Evolutionary conservation across 176 grass and related monocot genomes (phyloP).

Genomic region (Saccharum officinarum): DNA sequence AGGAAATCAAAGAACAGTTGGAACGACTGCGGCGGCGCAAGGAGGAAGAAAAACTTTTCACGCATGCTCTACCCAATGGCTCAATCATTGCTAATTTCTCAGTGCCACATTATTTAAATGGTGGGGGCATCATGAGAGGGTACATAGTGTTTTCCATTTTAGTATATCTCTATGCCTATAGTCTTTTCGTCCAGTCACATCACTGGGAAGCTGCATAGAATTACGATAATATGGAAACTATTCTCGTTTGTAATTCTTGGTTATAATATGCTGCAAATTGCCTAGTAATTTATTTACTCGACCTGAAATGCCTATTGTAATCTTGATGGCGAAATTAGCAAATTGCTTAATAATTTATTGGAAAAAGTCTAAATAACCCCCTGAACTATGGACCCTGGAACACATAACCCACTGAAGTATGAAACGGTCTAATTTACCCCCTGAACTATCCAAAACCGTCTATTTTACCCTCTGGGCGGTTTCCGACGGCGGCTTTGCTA

Average conservation of each 20-base stretch:
- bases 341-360: constrained; percentile 16
- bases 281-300: neutral
- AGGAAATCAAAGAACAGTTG: constrained; percentile 90
- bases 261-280: neutral
- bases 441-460: too few relatives aligned
- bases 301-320: neutral
- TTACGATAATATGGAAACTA: constrained; percentile 15
- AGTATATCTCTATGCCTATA: constrained; percentile 15
- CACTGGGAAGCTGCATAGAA: constrained; percentile 7
- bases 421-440: too few relatives aligned
- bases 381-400: too few relatives aligned
- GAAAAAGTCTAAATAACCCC: too few relatives aligned
- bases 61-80: constrained; percentile 57
- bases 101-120: constrained; percentile 71
- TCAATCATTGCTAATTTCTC: constrained; percentile 71
- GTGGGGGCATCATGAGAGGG: constrained; percentile 76
- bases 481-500: too few relatives aligned
- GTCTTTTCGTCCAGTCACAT: neutral
- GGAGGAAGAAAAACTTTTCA: constrained; percentile 74
- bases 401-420: too few relatives aligned
- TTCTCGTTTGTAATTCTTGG: neutral
- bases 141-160: constrained; percentile 47
- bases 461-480: too few relatives aligned
- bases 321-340: neutral
- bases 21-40: constrained; percentile 72